Conservation (phyloP, 306 rosid species). For the Glycyrrhiza uralensis region DNA sequence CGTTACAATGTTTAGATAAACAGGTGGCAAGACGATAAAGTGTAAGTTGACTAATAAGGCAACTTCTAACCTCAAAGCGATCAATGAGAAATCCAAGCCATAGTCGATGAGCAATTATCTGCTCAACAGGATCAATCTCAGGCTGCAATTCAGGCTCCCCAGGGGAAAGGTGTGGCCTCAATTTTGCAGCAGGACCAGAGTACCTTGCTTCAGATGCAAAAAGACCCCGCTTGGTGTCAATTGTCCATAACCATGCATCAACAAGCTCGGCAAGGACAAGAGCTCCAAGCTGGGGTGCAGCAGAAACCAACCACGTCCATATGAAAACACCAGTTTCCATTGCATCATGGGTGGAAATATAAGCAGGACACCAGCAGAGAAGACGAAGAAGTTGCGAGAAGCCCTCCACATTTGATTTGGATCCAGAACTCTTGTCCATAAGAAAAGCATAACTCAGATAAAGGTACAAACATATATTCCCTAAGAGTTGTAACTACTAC, state of each 20-base stretch:
- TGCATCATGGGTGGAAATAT: constrained; percentile 82
- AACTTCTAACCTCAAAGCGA: constrained; percentile 89
- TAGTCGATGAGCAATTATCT: constrained; percentile 88
- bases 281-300: constrained; percentile 93
- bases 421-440: constrained; percentile 73
- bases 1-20: background rate
- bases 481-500: constrained; percentile 9
- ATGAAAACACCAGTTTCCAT: constrained; percentile 96
- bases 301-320: constrained; percentile 99
- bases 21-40: constrained; percentile 6
- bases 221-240: constrained; percentile 90
- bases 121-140: constrained; percentile 71
- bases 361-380: constrained; percentile 99
- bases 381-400: constrained; percentile 98
- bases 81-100: constrained; percentile 99
- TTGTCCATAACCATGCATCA: constrained; percentile 99
- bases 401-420: constrained; percentile 83
- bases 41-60: constrained; percentile 1
- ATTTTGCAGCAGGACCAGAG: constrained; percentile 89
- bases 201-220: constrained; percentile 76
- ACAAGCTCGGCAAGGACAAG: constrained; percentile 97
- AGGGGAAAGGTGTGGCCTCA: constrained; percentile 85
- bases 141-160: constrained; percentile 89
- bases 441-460: constrained; percentile 33
- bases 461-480: constrained; percentile 17